Percentiles rank a stretch among this genome's conserved stretches.
Conservation (phyloP, 345 rosid species). For the Acer campestre region DNA sequence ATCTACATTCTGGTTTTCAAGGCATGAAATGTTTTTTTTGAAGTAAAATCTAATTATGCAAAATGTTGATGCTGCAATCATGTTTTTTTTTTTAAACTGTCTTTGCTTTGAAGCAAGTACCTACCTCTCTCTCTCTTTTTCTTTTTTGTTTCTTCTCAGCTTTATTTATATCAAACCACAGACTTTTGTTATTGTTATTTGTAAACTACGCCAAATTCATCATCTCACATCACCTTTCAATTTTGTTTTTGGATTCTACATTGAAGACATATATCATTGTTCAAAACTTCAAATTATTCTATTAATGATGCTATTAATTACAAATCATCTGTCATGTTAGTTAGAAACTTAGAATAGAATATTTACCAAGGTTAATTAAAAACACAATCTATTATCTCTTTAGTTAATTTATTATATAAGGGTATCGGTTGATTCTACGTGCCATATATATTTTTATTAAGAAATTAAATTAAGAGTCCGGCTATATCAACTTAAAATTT, state of each 20-base stretch:
- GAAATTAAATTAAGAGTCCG: too few species aligned
- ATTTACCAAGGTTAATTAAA: too few species aligned
- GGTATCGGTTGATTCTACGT: too few species aligned
- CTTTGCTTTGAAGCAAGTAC: conserved; percentile 27
- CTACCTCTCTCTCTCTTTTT: neutral
- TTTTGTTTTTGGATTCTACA: neutral
- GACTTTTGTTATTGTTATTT: conserved; percentile 17
- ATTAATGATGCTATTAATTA: too few species aligned
- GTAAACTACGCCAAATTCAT: conserved; percentile 27
- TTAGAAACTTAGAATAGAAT: too few species aligned
- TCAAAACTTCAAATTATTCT: too few species aligned
- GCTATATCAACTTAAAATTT: too few species aligned
- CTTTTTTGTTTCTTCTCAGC: conserved; percentile 1
- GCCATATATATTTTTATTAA: too few species aligned
- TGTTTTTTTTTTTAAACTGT: neutral
- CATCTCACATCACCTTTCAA: neutral
- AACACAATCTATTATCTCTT: too few species aligned
- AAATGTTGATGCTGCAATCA: conserved; percentile 18
- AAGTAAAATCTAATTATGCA: conserved; percentile 13
- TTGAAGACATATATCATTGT: neutral
- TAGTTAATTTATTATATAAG: too few species aligned
- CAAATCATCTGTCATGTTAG: too few species aligned
- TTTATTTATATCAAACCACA: neutral
- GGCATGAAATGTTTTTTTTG: neutral
- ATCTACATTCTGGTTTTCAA: neutral